These are phyloP conservation scores for Spirogloea muscicola DNA, from an alignment of 139 green algal genomes.

Conservation along the genomic window DNA sequence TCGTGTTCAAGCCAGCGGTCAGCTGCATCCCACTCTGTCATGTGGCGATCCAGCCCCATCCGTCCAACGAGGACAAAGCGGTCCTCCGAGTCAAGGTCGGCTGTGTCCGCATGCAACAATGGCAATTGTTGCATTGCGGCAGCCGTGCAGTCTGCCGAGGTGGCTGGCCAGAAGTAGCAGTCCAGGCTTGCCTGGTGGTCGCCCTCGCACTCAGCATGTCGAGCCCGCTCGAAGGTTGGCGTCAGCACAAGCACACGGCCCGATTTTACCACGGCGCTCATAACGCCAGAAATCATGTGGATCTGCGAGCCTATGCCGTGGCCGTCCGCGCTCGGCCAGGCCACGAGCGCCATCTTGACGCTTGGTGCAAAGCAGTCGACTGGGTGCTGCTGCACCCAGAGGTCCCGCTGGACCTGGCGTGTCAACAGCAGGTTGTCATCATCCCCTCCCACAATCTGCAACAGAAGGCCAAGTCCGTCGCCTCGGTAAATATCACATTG, in stretches of 20 bases:
- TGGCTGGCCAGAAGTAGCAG: constrained; percentile 10
- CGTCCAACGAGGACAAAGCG: too few relatives aligned
- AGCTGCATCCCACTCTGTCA: not conserved
- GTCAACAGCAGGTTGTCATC: constrained; percentile 2
- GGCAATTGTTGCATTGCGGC: not conserved
- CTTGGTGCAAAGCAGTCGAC: too few relatives aligned
- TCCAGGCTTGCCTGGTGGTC: not conserved
- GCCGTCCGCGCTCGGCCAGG: too few relatives aligned
- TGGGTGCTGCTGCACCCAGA: constrained; percentile 18
- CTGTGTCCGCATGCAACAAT: too few relatives aligned
- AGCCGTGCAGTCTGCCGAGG: not conserved
- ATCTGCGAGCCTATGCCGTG: too few relatives aligned
- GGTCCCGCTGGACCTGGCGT: not conserved
- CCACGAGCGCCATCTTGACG: too few relatives aligned
- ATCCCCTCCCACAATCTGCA: not conserved
- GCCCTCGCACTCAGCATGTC: not conserved
- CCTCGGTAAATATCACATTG: too few relatives aligned
- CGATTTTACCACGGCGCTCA: not conserved
- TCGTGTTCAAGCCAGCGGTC: too few relatives aligned
- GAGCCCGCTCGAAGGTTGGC: not conserved
- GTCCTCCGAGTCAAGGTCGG: too few relatives aligned
- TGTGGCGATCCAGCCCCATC: not conserved
- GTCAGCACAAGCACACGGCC: not conserved
- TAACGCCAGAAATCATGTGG: too few relatives aligned
- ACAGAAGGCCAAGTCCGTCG: too few relatives aligned